Evolutionary conservation across 2,329 filamentous ascomycete genomes (phyloP), one percentile per base, ranked within the genome.

Genomic region (Ceratocystis alfenasii): DNA sequence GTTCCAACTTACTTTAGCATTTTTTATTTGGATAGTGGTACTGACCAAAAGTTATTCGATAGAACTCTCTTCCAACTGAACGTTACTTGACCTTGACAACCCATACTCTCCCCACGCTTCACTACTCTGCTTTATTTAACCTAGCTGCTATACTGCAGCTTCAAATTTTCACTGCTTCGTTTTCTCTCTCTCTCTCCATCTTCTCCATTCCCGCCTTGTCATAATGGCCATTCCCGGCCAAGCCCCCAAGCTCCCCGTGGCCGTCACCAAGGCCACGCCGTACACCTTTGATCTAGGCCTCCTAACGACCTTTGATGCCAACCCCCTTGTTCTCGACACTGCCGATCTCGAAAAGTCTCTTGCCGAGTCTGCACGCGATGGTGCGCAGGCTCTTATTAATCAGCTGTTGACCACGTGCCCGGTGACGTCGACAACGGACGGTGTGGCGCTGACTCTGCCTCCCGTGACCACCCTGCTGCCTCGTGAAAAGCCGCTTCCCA

Each of bases 201-300:
- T 7, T n/a, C 12, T 36, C 59, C 20, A 53, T 53, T 25, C 28
- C 30, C 12, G 25, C 2, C 33, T 68, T 63, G 36, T 25, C 57
- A 65, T 17, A 62, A 79, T 78, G 74, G 71, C 77, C 33, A 68
- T 75, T 63, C 69, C 75, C 57, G 70, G 70, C 68, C 73, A 76
- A 67, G 75, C 76, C 68, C 74, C 77, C 68, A 83, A 82, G 72
- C 78, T 85, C 67, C 81, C 84, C 57, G 80, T 88, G 69, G 83
- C 81, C 17, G 87, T 90, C 73, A 80, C 86, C 68, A 95, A 95
- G 77, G 87, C 90, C 3, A 95, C 88, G 5, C 91, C 92, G 8
- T 95, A 95, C 80, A 91, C 86, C 70, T 96, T 95, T 78, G 91
- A 96, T 75, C 86, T 96, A n/a, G 79, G 91, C 70, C 86, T 95